A percentile compares a stretch with the other conserved stretches of the same genome.
Conservation (phyloP, 139 green algal species). For the Chlorella sp. region DNA sequence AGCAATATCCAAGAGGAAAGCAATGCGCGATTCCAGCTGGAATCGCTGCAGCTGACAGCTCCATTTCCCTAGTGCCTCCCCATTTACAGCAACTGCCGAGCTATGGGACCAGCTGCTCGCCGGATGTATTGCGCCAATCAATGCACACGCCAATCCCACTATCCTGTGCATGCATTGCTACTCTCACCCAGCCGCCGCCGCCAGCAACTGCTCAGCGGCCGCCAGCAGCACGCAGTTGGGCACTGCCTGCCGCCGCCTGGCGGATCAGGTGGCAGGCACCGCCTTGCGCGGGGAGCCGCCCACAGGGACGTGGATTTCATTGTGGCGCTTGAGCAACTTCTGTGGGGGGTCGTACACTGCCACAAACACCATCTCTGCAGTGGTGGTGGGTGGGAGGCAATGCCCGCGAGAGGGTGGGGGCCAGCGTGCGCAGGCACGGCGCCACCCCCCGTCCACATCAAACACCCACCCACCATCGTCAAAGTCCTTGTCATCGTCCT, state of each 20-base stretch:
- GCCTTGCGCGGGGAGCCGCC: background rate
- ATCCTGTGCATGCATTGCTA: no score
- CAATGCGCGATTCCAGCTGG: no score
- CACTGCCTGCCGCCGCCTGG: background rate
- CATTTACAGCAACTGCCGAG: no score
- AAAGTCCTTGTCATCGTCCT: constrained; percentile 23
- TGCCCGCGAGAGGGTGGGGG: background rate
- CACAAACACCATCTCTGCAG: constrained; percentile 7
- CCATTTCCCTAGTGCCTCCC: no score
- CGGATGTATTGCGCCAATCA: no score
- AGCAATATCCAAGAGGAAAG: no score
- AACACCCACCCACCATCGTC: background rate
- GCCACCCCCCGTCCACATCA: background rate
- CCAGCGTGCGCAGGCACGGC: background rate
- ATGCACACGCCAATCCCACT: no score
- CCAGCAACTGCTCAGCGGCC: no score
- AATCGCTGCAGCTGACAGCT: no score
- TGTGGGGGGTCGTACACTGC: constrained; percentile 32
- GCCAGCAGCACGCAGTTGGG: no score
- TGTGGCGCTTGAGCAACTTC: constrained; percentile 32
- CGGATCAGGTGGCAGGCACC: background rate
- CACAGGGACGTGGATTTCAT: constrained; percentile 8
- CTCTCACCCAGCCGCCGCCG: no score
- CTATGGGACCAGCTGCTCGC: no score
- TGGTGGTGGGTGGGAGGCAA: background rate